Base-by-base conservation (phyloP, 371 early-diverging fungal species). In the Rhizopus microsporus region DNA sequence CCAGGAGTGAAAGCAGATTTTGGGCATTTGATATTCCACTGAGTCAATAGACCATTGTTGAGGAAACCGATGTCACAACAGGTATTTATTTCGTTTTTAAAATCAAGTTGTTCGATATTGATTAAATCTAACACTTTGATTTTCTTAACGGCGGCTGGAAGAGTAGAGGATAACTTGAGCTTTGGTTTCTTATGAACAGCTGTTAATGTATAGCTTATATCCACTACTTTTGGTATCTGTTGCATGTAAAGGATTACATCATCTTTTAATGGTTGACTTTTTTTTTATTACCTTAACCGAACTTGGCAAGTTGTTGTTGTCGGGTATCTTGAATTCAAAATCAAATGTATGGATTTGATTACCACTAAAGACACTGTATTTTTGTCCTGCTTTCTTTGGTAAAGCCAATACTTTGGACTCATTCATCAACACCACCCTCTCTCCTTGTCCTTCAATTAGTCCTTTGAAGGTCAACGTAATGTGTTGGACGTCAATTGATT, bases 181-280 rank as follows among this genome's bases (percentile, higher is more conserved):
- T n/a, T 46, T 32, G 57, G 65, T 42, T 60, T 60, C 17, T 65
- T 65, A 47, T 52, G 57, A 7, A 39, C 56, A 17, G 65, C 65
- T 33, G 60, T 65, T 7, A 65, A 31, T 15, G 38, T 33, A 29
- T 60, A 65, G 5, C 3, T 10, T 5, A 65, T 34, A 10, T 35
- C 56, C 3, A 39, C 65, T n/a, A 53, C 35, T 65, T 60, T 65
- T 29, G 56, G 45, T 38, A 65, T 56, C 65, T 65, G 32, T 47
- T 13, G 13, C 29, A 37, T 29, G 30, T 34, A 12, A 38, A 10
- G 13, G 32, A 13, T 23, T 10, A 8, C 23, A 30, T 15, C 7
- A 16, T 32, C 44, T 31, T 37, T 30, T 50, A 23, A 3, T 23
- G 2, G 13, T 31, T 29, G 15, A 42, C 16, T 56, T 15, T 35